Evolutionary conservation across 164 flowering plant species (phyloP), one percentile per base, ranked within the genome.

Genomic region (Umbellularia californica): DNA sequence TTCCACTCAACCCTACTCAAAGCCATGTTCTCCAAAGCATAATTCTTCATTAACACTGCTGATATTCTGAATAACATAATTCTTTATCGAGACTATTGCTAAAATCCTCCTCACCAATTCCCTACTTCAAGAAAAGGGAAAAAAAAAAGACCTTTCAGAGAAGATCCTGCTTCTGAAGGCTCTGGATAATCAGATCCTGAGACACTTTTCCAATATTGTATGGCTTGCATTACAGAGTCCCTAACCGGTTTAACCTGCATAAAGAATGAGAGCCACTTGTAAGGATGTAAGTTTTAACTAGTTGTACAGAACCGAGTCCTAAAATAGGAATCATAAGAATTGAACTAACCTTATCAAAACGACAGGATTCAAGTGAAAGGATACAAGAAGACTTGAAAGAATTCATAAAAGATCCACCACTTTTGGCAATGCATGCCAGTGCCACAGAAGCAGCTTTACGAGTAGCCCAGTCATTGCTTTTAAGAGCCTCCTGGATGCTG

Each of bases 181-280:
- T 84, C 93, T 71, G 91, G 83, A 78, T 86, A 82, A 79, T 83
- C 83, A 20, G 85, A n/a, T 22, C 90, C 87, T 20, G 84, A 82
- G 81, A 89, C 76, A 79, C 75, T 83, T 82, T 71, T 91, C 98
- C 97, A 94, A 69, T 67, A 79, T 27, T 89, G 88, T 51, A 94
- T 77, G 28, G 97, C 92, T 77, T 87, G 92, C 55, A 80, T 51
- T 23, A 87, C 92, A 24, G 88, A 73, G 77, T 94, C 98, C 82
- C 98, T 88, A 73, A 94, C 98, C 50, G 98, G 97, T 82, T 94
- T 94, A 74, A 94, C 98, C 98, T 94, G 72, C 64, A 79, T 13
- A 58, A 75, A 65, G 67, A 72, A 24, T 19, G 77, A 69, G 23
- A 78, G 65, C 69, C 14, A 79, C 58, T 19, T 55, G 60, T 55